Conservation (phyloP, 169 alveolate genomes). For the Miamiensis avidus region DNA sequence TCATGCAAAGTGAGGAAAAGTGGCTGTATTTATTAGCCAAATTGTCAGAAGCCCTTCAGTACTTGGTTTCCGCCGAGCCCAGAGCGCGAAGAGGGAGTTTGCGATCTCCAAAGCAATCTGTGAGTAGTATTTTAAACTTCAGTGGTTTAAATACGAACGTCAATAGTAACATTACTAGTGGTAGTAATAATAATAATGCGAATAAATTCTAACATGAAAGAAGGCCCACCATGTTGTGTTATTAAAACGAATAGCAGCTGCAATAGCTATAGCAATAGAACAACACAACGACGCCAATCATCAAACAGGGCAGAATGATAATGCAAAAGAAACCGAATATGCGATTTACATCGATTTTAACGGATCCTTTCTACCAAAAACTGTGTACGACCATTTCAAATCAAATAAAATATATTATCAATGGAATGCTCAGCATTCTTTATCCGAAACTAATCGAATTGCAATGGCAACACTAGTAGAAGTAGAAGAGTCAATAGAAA, state of each 20-base stretch:
- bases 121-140: no score
- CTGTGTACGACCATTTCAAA: background rate
- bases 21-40: background rate
- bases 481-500: no score
- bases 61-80: background rate
- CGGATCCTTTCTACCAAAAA: background rate
- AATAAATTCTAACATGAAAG: background rate
- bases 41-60: background rate
- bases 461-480: background rate
- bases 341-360: background rate
- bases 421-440: background rate
- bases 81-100: no score
- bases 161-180: no score
- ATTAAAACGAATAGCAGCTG: background rate
- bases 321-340: background rate
- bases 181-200: background rate
- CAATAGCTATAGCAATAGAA: background rate
- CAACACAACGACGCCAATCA: background rate
- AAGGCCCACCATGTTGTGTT: no score
- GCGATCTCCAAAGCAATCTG: no score
- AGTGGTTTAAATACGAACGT: no score
- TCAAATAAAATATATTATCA: no score
- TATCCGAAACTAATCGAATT: background rate
- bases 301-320: background rate
- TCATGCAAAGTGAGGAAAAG: background rate